phyloP scores from a whole-genome alignment of 2,329 filamentous ascomycete genomes.

The Pseudocercospora cruenta region DNA sequence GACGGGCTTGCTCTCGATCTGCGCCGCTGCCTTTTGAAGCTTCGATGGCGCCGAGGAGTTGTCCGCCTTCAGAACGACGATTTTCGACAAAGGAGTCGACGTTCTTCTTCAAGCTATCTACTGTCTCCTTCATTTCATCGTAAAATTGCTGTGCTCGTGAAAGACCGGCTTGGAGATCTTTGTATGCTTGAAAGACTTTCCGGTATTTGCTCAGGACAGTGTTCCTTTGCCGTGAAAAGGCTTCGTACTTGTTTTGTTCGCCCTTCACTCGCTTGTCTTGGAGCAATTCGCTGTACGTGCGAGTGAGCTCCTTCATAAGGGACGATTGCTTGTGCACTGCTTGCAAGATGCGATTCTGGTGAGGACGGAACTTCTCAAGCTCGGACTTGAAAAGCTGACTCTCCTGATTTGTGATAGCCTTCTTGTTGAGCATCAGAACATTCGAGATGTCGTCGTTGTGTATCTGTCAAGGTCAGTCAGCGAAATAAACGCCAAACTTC shows the following conservation, averaged over 20 bases:
- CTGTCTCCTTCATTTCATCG: conserved; percentile 67
- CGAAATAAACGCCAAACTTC: too few species aligned
- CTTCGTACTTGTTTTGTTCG: conserved; percentile 94
- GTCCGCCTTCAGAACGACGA: conserved; percentile 83
- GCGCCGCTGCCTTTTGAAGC: conserved; percentile 71
- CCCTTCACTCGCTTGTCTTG: conserved; percentile 92
- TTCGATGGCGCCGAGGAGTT: conserved; percentile 86
- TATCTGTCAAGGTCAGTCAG: conserved; percentile 58
- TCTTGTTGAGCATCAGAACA: conserved; percentile 96
- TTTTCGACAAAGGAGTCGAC: conserved; percentile 98
- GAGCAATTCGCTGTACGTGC: conserved; percentile 80
- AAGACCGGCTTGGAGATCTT: conserved; percentile 84
- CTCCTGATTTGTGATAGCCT: conserved; percentile 90
- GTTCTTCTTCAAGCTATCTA: conserved; percentile 34
- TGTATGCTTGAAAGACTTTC: conserved; percentile 87
- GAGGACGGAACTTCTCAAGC: conserved; percentile 93
- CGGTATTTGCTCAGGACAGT: conserved; percentile 85
- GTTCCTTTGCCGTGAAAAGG: conserved; percentile 79
- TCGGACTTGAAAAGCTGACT: conserved; percentile 91
- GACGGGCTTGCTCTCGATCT: conserved; percentile 81
- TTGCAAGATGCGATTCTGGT: conserved; percentile 87
- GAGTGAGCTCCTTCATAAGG: conserved; percentile 91
- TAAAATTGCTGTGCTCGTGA: conserved; percentile 92
- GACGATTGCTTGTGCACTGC: conserved; percentile 94
- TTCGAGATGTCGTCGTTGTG: conserved; percentile 97